phyloP scores from a whole-genome alignment of 495 filamentous ascomycete genomes.

The Trichocladium antarcticum region DNA sequence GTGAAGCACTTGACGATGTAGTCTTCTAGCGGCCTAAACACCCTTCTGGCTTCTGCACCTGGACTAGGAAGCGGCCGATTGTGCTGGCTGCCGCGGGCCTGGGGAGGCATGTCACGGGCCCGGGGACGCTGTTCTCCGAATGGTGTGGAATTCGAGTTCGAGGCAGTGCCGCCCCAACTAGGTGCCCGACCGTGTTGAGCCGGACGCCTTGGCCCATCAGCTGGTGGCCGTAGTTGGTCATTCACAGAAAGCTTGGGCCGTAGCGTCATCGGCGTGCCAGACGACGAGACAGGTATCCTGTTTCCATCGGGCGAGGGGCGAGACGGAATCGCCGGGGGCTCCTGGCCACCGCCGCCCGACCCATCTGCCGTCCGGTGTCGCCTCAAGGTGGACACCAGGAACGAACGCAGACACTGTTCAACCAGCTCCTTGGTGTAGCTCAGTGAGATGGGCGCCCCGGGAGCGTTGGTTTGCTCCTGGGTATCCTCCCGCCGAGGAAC shows the following conservation, averaged over 20 bases:
- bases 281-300: not conserved
- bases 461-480: not conserved
- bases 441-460: slow-evolving; percentile 22
- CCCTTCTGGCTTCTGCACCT: slow-evolving; percentile 26
- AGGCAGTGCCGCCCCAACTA: slow-evolving; percentile 14
- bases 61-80: slow-evolving; percentile 15
- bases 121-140: slow-evolving; percentile 27
- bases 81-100: slow-evolving; percentile 3
- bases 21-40: slow-evolving; percentile 66
- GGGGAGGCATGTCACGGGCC: slow-evolving; percentile 1
- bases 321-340: not conserved
- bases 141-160: slow-evolving; percentile 32
- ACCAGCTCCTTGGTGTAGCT: slow-evolving; percentile 24
- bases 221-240: not conserved
- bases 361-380: slow-evolving; percentile 3
- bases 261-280: not conserved
- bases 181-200: slow-evolving; percentile 24
- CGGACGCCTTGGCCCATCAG: not conserved
- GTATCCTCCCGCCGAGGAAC: slow-evolving; percentile 7
- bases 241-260: slow-evolving; percentile 1
- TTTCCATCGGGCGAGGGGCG: not conserved
- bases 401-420: slow-evolving; percentile 23
- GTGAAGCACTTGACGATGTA: slow-evolving; percentile 60
- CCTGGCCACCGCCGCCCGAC: not conserved
- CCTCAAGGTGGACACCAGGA: slow-evolving; percentile 12